Evolutionary conservation across 1,284 basidiomycete genomes (phyloP), one percentile per base, ranked within the genome.

Genomic region (Cystobasidium pallidum): DNA sequence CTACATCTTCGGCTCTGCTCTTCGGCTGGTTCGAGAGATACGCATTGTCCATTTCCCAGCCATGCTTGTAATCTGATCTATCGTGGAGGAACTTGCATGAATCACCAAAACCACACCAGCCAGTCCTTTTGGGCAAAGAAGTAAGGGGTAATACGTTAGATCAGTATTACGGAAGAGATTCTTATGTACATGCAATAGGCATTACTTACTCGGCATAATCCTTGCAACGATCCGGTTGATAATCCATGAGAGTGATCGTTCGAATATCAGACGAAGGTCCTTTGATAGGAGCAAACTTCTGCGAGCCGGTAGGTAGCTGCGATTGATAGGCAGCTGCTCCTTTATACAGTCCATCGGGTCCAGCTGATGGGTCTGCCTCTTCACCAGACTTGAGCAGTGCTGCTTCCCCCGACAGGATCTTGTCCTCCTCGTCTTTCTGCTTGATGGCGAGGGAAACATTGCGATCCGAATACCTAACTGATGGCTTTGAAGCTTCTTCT

Each of bases 161-260:
- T 71, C 45, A 76, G 63, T 45, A 45, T 30, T 17, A 28, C 21
- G 26, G 15, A 41, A 6, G 15, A 26, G 26, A 15, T 3, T 4
- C 6, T 30, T 19, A 8, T 39, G 15, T 17, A 13, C 30, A 19
- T 28, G 3, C 45, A 32, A 71, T 21, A 19, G n/a, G 11, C 26
- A n/a, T 6, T 10, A 30, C 49, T 55, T 36, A 58, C 64, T 70
- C 91, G 87, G 97, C 98, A 83, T 99, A 99, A 82, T 98, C 94
- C 82, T 99, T 99, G 83, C 96, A 99, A 24, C 98, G 92, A 79
- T 98, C 95, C 2, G 96, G 95, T 82, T 99, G 96, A 82, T 98
- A 99, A 84, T 99, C 96, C 62, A 93, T 86, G 70, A 98, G 88
- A 0, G 95, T 98, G 66, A 97, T 94, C 1, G 91, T 94, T 70